Base-by-base conservation (phyloP, 2,329 filamentous ascomycete genomes). In the Aspergillus caelatus region DNA sequence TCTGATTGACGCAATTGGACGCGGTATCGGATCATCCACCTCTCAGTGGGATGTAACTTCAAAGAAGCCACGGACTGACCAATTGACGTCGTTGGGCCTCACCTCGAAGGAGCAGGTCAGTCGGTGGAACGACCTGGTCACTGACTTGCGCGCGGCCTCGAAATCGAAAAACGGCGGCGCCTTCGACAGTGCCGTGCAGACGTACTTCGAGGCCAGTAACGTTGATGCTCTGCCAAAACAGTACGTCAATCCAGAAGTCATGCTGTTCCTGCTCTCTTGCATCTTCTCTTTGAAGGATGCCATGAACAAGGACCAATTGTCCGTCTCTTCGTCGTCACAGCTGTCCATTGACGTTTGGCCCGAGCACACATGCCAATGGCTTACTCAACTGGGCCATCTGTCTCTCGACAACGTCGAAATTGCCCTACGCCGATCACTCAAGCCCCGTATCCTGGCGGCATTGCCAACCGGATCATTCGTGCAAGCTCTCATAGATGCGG, bases 1-100 rank as follows among this genome's bases (percentile, higher is more conserved):
- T 16, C 67, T 81, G 26, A 77, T 80, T 36, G 78, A 81, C 65
- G 77, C 79, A 11, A 79, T 81, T 63, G 79, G 79, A 11, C 76
- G 78, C 39, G 79, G 79, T 53, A 77, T 80, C 57, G 74, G 72
- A 16, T 74, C 73, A 9, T 70, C 72, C n/a, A 68, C 70, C 48
- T 64, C 71, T 1, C 67, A 75, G 26, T 73, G 71, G 69, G 73
- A 75, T 39, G 60, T 66, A n/a, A 61, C 68, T 10, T 72, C 71
- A 1, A 75, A 74, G 60, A 75, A 74, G 62, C 70, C 71, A 54
- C 70, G 69, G 48, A 68, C 71, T 21, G 72, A 78, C 23, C 67
- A 70, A 48, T 69, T 71, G 65, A 67, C 68, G 4, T 71, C 70
- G 10, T 61, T 79, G 48, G 74, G 75, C 10, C 72, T 80, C 53